Evolutionary conservation across 176 grass and related monocot species (phyloP).

Genomic region (Secale cereale): DNA sequence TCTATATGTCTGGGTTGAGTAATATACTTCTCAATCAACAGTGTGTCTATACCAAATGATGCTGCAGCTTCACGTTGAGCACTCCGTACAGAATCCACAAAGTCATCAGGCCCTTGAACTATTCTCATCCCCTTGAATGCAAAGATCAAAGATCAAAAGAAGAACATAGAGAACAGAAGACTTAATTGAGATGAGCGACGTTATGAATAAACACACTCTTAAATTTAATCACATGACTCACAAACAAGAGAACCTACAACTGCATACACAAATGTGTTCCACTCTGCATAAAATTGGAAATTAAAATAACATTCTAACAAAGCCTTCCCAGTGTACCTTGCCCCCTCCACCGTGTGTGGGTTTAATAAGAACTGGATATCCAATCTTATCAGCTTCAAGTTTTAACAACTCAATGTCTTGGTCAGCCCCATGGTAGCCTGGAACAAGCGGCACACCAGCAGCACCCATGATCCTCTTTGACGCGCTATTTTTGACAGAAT

Average conservation of each 20-base stretch:
- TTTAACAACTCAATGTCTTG: constrained; percentile 81
- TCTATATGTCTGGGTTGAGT: constrained; percentile 91
- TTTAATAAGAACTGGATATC: constrained; percentile 93
- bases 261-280: neutral
- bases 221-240: neutral
- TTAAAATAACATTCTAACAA: neutral
- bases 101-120: constrained; percentile 68
- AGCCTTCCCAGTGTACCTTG: constrained; percentile 49
- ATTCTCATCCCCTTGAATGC: constrained; percentile 89
- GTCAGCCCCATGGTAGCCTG: constrained; percentile 84
- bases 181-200: neutral
- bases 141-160: constrained; percentile 10
- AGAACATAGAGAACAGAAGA: neutral
- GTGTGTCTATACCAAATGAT: constrained; percentile 81
- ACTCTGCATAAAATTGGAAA: neutral
- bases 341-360: constrained; percentile 96
- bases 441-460: constrained; percentile 80
- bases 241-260: neutral
- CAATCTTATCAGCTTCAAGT: constrained; percentile 85
- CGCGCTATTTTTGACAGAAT: constrained; percentile 47
- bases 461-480: constrained; percentile 97
- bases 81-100: constrained; percentile 67
- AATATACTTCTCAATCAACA: constrained; percentile 94
- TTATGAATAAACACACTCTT: neutral
- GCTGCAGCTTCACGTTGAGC: constrained; percentile 89